Evolutionary conservation across 768 basidiomycete species (phyloP).

Genomic region (Tylopilus subfusipes): DNA sequence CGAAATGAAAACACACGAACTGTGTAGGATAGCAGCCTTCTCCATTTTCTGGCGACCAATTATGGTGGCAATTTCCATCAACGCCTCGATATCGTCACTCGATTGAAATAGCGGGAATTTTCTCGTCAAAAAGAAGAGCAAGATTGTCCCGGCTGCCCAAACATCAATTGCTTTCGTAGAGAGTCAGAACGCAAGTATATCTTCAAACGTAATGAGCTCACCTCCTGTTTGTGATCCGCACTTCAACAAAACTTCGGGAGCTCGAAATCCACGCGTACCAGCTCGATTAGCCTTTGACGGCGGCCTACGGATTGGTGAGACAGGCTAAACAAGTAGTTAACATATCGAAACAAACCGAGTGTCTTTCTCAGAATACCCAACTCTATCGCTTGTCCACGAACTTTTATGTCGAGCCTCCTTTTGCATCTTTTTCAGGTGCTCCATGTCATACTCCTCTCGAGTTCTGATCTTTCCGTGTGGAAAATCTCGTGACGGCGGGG

Average conservation of each 20-base stretch:
- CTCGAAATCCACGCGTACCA: conserved; percentile 94
- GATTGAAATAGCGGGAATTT: conserved; percentile 96
- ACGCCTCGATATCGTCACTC: conserved; percentile 89
- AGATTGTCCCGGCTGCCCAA: conserved; percentile 91
- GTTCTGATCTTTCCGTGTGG: conserved; percentile 66
- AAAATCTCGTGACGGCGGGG: conserved; percentile 50
- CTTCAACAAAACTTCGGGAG: conserved; percentile 94
- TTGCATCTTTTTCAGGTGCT: conserved; percentile 54
- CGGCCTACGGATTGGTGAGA: conserved; percentile 45
- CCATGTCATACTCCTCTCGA: conserved; percentile 44
- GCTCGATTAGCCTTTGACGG: conserved; percentile 92
- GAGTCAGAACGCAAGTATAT: conserved; percentile 8
- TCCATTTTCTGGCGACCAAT: conserved; percentile 84
- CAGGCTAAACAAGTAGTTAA: neutral
- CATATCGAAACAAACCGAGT: conserved; percentile 45
- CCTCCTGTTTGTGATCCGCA: conserved; percentile 92
- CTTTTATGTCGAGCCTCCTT: conserved; percentile 57
- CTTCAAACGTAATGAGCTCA: conserved; percentile 36
- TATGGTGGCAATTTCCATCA: conserved; percentile 91
- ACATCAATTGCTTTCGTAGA: conserved; percentile 78
- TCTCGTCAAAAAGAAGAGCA: conserved; percentile 86
- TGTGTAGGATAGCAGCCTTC: conserved; percentile 80
- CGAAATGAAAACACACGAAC: conserved; percentile 43
- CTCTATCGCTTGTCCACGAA: conserved; percentile 54
- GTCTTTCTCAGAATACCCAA: conserved; percentile 78